phyloP scores from a whole-genome alignment of 2,329 filamentous ascomycete species.

The Dendryphion nanum region DNA sequence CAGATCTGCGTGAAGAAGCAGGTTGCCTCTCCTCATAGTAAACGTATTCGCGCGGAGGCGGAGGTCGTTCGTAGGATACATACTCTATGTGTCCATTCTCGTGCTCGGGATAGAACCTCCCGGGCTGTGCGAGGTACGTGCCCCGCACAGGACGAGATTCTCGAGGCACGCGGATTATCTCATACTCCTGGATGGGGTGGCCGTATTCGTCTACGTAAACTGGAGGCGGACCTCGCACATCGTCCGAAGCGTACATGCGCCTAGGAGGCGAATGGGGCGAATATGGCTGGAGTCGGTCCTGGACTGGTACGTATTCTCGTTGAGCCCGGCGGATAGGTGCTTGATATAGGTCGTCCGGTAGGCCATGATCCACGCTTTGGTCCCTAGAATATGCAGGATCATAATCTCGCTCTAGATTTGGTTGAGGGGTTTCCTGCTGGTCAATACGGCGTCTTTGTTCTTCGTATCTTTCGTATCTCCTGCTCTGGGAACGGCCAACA shows the following conservation, averaged over 20 bases:
- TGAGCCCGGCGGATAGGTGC: constrained; percentile 16
- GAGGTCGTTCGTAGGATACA: constrained; percentile 26
- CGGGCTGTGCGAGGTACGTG: constrained; percentile 15
- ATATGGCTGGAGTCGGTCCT: constrained; percentile 29
- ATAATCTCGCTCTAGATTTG: constrained; percentile 25
- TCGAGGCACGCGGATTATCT: constrained; percentile 30
- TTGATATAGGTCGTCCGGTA: constrained; percentile 25
- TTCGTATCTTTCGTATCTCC: constrained; percentile 29
- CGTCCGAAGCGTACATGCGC: constrained; percentile 13
- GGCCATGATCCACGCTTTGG: constrained; percentile 28
- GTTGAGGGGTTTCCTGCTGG: constrained; percentile 36
- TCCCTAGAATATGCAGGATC: constrained; percentile 31
- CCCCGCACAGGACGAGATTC: constrained; percentile 20
- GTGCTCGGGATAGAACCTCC: constrained; percentile 20
- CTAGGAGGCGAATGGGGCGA: constrained; percentile 21
- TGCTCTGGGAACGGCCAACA: constrained; percentile 35
- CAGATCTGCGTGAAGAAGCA: constrained; percentile 15
- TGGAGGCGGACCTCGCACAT: constrained; percentile 16
- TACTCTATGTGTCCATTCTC: constrained; percentile 30
- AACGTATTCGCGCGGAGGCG: constrained; percentile 23
- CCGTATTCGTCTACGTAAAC: constrained; percentile 35
- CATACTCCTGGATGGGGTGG: constrained; percentile 27
- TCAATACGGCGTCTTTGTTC: constrained; percentile 36
- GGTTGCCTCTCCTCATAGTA: constrained; percentile 32
- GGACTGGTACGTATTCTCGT: constrained; percentile 34